Conservation (phyloP, 2,329 filamentous ascomycete species). For the Botrytis aclada region DNA sequence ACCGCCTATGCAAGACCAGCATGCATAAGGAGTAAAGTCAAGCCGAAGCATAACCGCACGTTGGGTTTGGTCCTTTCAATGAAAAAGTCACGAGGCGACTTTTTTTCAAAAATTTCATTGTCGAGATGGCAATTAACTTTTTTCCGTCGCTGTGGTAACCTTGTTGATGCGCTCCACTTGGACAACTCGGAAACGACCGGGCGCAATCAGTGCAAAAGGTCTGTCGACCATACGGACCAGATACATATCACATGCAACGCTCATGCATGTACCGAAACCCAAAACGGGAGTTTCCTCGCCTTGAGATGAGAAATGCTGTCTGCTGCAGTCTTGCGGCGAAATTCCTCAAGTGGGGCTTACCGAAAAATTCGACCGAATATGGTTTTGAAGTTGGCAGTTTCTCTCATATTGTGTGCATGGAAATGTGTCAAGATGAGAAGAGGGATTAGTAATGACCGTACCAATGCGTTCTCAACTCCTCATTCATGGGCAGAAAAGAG, state of each 20-base stretch:
- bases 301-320: not conserved
- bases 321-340: not conserved
- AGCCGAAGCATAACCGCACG: not conserved
- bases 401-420: not conserved
- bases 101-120: not conserved
- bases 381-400: not conserved
- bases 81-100: conserved; percentile 2
- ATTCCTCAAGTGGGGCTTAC: conserved; percentile 1
- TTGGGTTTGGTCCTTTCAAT: not conserved
- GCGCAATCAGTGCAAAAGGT: not conserved
- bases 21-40: not conserved
- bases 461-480: not conserved
- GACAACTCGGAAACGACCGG: not conserved
- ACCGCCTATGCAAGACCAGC: not conserved
- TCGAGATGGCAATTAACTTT: not conserved
- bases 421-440: conserved; percentile 1
- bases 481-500: not conserved
- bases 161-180: conserved; percentile 8
- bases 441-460: not conserved
- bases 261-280: not conserved
- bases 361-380: conserved; percentile 10
- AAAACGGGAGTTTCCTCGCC: conserved; percentile 13
- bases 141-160: not conserved
- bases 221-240: not conserved
- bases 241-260: conserved; percentile 12